Conservation (phyloP, 2,329 filamentous ascomycete species). For the Fusarium pseudoanthophilum region DNA sequence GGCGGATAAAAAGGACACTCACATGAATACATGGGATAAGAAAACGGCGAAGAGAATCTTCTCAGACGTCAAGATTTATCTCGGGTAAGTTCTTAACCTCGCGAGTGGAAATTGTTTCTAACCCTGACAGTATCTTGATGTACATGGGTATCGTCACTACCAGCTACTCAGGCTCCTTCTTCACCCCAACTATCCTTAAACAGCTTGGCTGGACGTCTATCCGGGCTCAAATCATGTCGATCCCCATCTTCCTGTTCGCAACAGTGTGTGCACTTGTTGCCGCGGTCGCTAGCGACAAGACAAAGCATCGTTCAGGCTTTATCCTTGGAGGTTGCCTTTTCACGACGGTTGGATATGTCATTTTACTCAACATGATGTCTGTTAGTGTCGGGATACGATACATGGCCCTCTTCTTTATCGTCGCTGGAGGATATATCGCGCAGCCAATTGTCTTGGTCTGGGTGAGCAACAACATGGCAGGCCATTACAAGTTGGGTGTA, state of each 20-base stretch:
- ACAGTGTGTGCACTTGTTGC: not conserved
- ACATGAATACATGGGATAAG: not conserved
- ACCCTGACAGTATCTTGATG: not conserved
- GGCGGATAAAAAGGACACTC: not conserved
- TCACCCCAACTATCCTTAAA: not conserved
- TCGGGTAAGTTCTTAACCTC: not conserved
- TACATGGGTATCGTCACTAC: not conserved
- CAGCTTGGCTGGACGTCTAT: not conserved
- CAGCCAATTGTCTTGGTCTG: not conserved
- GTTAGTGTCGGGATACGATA: not conserved
- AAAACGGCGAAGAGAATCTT: not conserved
- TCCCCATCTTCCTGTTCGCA: not conserved
- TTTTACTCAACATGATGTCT: not conserved
- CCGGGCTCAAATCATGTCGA: not conserved
- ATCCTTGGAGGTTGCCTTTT: not conserved
- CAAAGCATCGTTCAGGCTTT: not conserved
- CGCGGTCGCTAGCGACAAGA: not conserved
- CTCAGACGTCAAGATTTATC: not conserved
- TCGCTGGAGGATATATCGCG: not conserved
- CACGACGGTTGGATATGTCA: not conserved
- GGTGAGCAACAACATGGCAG: not conserved
- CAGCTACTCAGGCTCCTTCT: not conserved
- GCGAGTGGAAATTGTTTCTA: fast-evolving
- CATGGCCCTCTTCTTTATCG: not conserved
- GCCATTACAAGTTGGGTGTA: not conserved